Base-by-base conservation (phyloP, 176 grass and related monocot genomes). In the Pharus latifolius region DNA sequence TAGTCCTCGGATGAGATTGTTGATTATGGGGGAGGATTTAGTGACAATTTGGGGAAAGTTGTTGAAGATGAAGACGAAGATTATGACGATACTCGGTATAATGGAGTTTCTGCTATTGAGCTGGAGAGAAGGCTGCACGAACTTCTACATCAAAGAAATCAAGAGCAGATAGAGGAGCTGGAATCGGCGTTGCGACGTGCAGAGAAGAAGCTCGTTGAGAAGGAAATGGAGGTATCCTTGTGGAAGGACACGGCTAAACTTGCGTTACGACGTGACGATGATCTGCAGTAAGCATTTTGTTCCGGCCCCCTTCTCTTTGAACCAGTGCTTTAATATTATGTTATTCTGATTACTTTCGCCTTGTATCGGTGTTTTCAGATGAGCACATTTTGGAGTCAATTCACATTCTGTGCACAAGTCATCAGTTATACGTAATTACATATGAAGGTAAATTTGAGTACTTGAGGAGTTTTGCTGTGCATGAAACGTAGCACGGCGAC, bases 101-200 rank as follows among this genome's bases (percentile, higher is more conserved):
- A 42, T 6, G 79, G 79, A 2, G 79, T 88, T 0, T 69, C 55
- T 32, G 69, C 79, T 0, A 0, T 88, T 0, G 79, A 69, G 79
- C 48, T 88, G 56, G 85, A 83, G 79, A 73, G 85, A 31, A 42
- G 85, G 62, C 80, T 88, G 20, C 79, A 83, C 33, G 79, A 83
- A 38, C 79, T 88, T 40, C 85, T 88, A 60, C 85, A 88, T 1
- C 68, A 73, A 45, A n/a, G 78, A 48, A 78, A 83, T 52, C 74
- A 67, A 56, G 74, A 83, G 1, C 38, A 74, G n/a, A 88, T 88
- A 2, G 74, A 74, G 22, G 79, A 83, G 63, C 60, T 88, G 69
- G 80, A 88, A 28, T 20, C 31, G 0, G 79, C 79, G 25, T 42
- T 88, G 56, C 69, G 48, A n/a, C 7, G 79, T 7, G 56, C 75